These are phyloP conservation scores for Flaveria brownii DNA, from an alignment of 129 eudicot species.

Conservation along the genomic window DNA sequence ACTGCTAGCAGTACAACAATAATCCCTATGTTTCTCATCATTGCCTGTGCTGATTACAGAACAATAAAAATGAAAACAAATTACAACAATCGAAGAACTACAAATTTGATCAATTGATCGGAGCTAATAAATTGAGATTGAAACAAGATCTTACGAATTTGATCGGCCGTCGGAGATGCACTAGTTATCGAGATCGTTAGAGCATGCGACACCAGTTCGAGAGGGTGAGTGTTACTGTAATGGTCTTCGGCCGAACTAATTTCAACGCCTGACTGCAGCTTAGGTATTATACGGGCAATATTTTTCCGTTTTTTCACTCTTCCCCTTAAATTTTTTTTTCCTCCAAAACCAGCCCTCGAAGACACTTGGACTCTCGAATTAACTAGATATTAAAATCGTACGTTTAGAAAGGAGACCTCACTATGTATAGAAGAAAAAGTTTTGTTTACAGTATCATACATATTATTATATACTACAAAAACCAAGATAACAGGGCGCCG, in stretches of 20 bases:
- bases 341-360: background rate
- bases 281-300: conserved; percentile 19
- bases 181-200: conserved; percentile 15
- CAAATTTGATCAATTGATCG: background rate
- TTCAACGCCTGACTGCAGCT: conserved; percentile 31
- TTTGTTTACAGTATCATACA: no score
- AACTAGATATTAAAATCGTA: no score
- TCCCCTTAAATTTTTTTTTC: background rate
- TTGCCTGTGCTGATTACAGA: conserved; percentile 33
- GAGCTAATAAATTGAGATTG: conserved; percentile 15
- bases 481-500: no score
- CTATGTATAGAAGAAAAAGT: no score
- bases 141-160: conserved; percentile 20
- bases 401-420: no score
- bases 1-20: conserved; percentile 43
- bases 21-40: conserved; percentile 56
- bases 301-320: background rate
- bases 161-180: conserved; percentile 30
- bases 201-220: conserved; percentile 27
- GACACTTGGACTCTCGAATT: background rate
- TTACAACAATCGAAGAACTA: background rate
- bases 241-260: conserved; percentile 32
- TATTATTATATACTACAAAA: no score
- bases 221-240: conserved; percentile 14
- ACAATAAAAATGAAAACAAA: background rate